Evolutionary conservation across 306 rosid species (phyloP).

Genomic region (Malus asiatica): DNA sequence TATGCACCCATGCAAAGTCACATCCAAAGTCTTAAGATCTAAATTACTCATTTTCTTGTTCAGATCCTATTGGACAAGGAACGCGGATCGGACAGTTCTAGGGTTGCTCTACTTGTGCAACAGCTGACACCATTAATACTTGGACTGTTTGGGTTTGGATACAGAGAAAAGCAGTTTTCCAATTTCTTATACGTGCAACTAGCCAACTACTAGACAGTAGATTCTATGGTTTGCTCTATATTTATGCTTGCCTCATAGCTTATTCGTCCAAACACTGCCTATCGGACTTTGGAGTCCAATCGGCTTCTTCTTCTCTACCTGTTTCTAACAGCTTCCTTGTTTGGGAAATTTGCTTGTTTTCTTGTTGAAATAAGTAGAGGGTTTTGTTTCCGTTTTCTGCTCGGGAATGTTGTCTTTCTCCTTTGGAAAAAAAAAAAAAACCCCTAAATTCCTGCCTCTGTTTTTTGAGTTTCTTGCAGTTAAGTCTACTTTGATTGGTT

Average conservation of each 20-base stretch:
- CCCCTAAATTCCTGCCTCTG: not conserved
- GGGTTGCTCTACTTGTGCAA: constrained; percentile 18
- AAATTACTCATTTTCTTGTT: constrained; percentile 8
- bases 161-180: not conserved
- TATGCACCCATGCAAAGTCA: constrained; percentile 44
- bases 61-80: not conserved
- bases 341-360: constrained; percentile 16
- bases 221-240: not conserved
- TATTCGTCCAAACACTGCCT: constrained; percentile 50
- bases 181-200: constrained; percentile 5
- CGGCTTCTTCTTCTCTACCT: constrained; percentile 35
- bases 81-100: constrained; percentile 16
- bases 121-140: constrained; percentile 30
- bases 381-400: constrained; percentile 18
- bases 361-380: constrained; percentile 8
- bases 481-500: constrained; percentile 36
- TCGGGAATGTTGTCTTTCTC: constrained; percentile 35
- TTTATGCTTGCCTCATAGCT: constrained; percentile 21
- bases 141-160: not conserved
- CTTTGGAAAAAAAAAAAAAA: constrained; percentile 36
- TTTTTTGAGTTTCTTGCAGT: constrained; percentile 6
- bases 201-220: not conserved
- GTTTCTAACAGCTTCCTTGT: constrained; percentile 15
- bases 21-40: constrained; percentile 25
- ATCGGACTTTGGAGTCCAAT: constrained; percentile 39